Evolutionary conservation across 371 early-diverging fungal genomes (phyloP).

Genomic region (Mucor saturninus): DNA sequence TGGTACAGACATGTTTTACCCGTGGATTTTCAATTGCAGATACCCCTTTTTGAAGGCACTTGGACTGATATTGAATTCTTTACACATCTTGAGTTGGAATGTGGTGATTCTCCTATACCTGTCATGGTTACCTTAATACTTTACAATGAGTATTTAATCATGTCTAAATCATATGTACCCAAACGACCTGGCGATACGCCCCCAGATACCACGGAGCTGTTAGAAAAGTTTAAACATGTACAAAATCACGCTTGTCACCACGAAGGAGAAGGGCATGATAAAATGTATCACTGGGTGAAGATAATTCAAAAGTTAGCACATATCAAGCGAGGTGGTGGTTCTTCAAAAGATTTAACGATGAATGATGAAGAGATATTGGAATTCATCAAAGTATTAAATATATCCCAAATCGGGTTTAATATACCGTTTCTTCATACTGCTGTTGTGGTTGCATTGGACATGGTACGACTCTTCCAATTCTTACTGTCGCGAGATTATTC

Average conservation of each 20-base stretch:
- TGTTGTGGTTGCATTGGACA: slow-evolving; percentile 21
- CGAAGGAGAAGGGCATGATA: neutral
- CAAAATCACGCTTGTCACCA: neutral
- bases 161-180: slow-evolving; percentile 26
- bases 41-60: slow-evolving; percentile 40
- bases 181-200: slow-evolving; percentile 2
- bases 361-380: slow-evolving; percentile 29
- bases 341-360: slow-evolving; percentile 4
- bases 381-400: slow-evolving; percentile 8
- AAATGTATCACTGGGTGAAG: slow-evolving; percentile 5
- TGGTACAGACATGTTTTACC: slow-evolving; percentile 41
- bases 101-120: slow-evolving; percentile 17
- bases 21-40: slow-evolving; percentile 23
- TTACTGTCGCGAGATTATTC: slow-evolving; percentile 9
- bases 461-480: slow-evolving; percentile 30
- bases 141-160: slow-evolving; percentile 34
- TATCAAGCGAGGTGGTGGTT: neutral
- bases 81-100: slow-evolving; percentile 24
- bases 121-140: slow-evolving; percentile 24
- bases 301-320: slow-evolving; percentile 9
- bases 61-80: slow-evolving; percentile 24
- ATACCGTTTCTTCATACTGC: slow-evolving; percentile 22
- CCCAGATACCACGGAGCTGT: neutral
- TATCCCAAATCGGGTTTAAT: slow-evolving; percentile 11
- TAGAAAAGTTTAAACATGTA: neutral